A percentile compares a stretch with the other conserved stretches of the same genome.
Evolutionary conservation across 1,284 basidiomycete genomes (phyloP).

Genomic region (Tylopilus orsonianus): DNA sequence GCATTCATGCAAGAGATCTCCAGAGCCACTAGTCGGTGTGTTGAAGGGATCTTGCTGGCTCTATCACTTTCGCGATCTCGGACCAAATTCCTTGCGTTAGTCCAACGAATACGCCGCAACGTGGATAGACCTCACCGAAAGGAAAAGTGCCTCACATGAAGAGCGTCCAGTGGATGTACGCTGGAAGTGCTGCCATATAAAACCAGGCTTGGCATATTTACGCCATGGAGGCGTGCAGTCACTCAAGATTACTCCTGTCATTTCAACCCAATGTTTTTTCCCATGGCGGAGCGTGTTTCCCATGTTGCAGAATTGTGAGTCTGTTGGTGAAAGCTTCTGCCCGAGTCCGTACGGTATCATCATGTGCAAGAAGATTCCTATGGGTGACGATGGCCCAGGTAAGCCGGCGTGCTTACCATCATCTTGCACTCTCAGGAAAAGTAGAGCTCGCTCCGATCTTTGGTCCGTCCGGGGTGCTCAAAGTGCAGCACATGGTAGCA

Average conservation of each 20-base stretch:
- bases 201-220: not conserved
- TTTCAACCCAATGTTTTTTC: slow-evolving; percentile 6
- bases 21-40: not conserved
- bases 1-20: too few relatives aligned
- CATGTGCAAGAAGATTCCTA: not conserved
- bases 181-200: not conserved
- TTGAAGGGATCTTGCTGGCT: slow-evolving; percentile 13
- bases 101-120: not conserved
- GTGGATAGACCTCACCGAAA: not conserved
- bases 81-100: slow-evolving; percentile 13
- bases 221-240: slow-evolving; percentile 3
- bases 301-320: slow-evolving; percentile 1
- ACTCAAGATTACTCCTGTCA: slow-evolving; percentile 7
- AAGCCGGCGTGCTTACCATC: too few relatives aligned
- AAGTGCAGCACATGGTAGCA: too few relatives aligned
- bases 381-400: slow-evolving; percentile 6
- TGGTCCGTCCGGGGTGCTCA: too few relatives aligned
- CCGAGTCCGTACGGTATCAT: not conserved
- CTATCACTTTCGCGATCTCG: slow-evolving; percentile 5
- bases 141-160: slow-evolving; percentile 3
- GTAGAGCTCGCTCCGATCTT: too few relatives aligned
- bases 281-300: slow-evolving; percentile 1
- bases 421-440: too few relatives aligned
- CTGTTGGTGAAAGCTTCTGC: slow-evolving; percentile 2
- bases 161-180: slow-evolving; percentile 16